Conservation (phyloP, 768 basidiomycete species). For the Gloeopeniophorella convolvens region DNA sequence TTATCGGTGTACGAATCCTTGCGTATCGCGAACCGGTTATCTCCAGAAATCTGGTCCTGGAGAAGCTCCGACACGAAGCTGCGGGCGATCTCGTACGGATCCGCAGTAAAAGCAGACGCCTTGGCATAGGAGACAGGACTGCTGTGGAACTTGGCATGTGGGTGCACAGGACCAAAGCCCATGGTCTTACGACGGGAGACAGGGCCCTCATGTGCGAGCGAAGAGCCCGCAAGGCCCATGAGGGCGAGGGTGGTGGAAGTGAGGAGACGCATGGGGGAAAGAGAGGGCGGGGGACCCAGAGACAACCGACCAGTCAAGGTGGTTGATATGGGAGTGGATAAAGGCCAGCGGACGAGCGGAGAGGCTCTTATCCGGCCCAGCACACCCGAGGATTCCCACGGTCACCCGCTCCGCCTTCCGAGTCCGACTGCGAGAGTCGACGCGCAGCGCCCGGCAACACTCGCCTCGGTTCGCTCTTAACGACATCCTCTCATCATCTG, state of each 20-base stretch:
- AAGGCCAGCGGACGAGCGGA: not conserved
- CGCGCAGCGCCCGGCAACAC: too few species aligned
- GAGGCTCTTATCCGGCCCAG: not conserved
- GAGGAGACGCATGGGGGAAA: constrained; percentile 15
- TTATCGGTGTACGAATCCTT: constrained; percentile 84
- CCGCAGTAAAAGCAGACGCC: constrained; percentile 24
- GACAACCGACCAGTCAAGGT: constrained; percentile 5
- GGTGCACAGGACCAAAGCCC: constrained; percentile 77
- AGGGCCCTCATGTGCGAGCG: constrained; percentile 14
- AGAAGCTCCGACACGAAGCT: constrained; percentile 52
- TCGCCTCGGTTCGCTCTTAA: not conserved
- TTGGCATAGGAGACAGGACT: constrained; percentile 33
- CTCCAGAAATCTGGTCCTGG: constrained; percentile 31
- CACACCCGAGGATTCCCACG: constrained; percentile 1
- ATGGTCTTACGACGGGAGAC: constrained; percentile 71
- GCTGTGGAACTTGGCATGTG: constrained; percentile 61
- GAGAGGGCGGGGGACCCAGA: not conserved
- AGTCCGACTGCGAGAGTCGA: too few species aligned
- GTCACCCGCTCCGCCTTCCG: not conserved
- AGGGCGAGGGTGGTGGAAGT: constrained; percentile 13
- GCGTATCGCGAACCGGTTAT: constrained; percentile 52
- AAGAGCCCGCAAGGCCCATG: constrained; percentile 20
- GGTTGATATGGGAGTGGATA: constrained; percentile 6
- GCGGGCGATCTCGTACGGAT: constrained; percentile 57
- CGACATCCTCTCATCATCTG: not conserved